These are phyloP conservation scores for Globisporangium polare DNA, from an alignment of 352 stramenopile species.

Conservation along the genomic window DNA sequence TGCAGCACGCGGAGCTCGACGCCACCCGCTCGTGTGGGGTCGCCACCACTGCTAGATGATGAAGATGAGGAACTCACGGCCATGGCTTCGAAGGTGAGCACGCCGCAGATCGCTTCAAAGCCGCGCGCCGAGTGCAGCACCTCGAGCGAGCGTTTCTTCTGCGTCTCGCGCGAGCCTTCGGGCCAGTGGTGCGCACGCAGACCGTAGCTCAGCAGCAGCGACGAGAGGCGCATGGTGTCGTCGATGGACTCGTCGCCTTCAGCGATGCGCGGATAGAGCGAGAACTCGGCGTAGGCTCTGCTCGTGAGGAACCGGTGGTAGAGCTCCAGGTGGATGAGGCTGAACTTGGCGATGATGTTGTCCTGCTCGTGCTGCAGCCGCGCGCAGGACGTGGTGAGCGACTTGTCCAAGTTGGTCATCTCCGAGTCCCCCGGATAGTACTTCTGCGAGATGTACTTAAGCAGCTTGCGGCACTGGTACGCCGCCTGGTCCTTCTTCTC, in stretches of 20 bases:
- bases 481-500: constrained; percentile 60
- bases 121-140: constrained; percentile 56
- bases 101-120: constrained; percentile 71
- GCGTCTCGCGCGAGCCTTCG: constrained; percentile 35
- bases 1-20: constrained; percentile 48
- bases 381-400: constrained; percentile 58
- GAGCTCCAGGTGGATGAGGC: constrained; percentile 79
- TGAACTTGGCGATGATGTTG: constrained; percentile 79
- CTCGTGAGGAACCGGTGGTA: constrained; percentile 86
- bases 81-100: constrained; percentile 77
- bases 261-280: constrained; percentile 61
- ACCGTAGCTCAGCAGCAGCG: constrained; percentile 72
- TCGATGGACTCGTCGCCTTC: constrained; percentile 64
- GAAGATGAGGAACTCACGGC: constrained; percentile 19
- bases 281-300: constrained; percentile 79
- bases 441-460: constrained; percentile 84
- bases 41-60: constrained; percentile 15
- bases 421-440: constrained; percentile 78
- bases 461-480: constrained; percentile 58
- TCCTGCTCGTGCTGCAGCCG: constrained; percentile 78
- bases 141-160: constrained; percentile 67
- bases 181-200: constrained; percentile 81
- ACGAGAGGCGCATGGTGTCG: constrained; percentile 64
- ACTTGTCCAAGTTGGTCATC: constrained; percentile 67
- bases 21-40: constrained; percentile 4